A percentile compares a stretch with the other conserved stretches of the same genome.
These are phyloP conservation scores for Pseudogymnoascus verrucosus DNA, from an alignment of 2,329 filamentous ascomycete species.

Conservation along the genomic window DNA sequence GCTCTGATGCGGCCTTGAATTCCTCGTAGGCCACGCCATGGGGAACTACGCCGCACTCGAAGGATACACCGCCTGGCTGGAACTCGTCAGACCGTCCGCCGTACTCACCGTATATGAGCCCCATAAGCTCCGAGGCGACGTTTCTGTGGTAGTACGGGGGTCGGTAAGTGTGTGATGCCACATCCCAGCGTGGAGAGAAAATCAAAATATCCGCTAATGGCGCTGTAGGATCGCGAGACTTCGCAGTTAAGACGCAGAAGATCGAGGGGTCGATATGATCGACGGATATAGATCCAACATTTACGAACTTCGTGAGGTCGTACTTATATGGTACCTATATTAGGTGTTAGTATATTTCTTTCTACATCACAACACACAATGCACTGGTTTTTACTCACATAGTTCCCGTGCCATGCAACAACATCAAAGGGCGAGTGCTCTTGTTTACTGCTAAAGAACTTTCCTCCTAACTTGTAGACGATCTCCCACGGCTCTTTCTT, in stretches of 20 bases:
- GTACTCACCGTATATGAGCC: conserved; percentile 33
- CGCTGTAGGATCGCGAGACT: conserved; percentile 44
- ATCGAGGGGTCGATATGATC: conserved; percentile 62
- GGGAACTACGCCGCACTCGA: conserved; percentile 36
- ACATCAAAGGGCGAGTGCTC: conserved; percentile 69
- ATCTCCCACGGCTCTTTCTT: conserved; percentile 41
- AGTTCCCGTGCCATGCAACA: conserved; percentile 63
- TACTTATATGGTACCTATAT: conserved; percentile 44
- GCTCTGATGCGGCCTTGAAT: conserved; percentile 41
- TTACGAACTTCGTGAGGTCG: conserved; percentile 48
- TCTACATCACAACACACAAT: conserved; percentile 31
- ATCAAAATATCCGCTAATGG: conserved; percentile 57
- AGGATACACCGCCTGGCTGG: conserved; percentile 37
- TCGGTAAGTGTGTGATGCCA: conserved; percentile 50
- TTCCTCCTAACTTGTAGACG: conserved; percentile 56
- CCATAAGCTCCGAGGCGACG: conserved; percentile 41
- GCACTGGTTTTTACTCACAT: conserved; percentile 22
- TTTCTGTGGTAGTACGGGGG: conserved; percentile 51
- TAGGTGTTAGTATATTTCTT: too few species aligned
- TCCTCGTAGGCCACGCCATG: conserved; percentile 41
- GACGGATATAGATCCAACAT: conserved; percentile 47
- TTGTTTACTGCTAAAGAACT: conserved; percentile 55
- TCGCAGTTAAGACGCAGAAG: conserved; percentile 57
- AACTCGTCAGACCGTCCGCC: conserved; percentile 37
- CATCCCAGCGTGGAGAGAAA: conserved; percentile 59